phyloP scores from a whole-genome alignment of 441 rosid genomes.

The Francoa sonchifolia region DNA sequence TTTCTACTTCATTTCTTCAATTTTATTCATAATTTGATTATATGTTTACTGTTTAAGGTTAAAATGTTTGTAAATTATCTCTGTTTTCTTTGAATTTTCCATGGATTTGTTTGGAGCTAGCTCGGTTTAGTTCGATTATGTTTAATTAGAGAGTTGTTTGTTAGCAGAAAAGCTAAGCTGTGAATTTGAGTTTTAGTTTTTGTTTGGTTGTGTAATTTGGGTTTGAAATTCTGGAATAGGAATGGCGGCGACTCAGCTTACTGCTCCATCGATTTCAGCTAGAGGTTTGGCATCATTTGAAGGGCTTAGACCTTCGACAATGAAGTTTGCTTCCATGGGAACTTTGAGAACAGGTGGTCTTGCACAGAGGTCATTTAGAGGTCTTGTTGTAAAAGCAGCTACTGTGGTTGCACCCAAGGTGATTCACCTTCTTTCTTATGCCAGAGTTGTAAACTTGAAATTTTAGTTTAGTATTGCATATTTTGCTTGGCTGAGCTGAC shows the following conservation, averaged over 20 bases:
- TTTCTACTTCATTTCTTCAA: too few species aligned
- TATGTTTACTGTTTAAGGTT: too few species aligned
- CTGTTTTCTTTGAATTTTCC: too few species aligned
- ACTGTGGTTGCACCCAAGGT: constrained; percentile 86
- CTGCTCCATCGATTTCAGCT: constrained; percentile 49
- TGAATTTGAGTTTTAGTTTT: too few species aligned
- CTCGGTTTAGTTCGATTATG: too few species aligned
- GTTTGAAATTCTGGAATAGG: constrained; percentile 13
- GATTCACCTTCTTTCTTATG: neutral
- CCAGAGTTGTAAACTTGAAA: neutral
- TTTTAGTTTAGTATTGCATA: neutral
- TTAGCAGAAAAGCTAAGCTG: too few species aligned
- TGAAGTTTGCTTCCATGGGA: constrained; percentile 41
- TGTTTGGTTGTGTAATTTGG: neutral
- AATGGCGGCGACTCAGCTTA: constrained; percentile 71
- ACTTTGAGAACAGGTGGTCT: constrained; percentile 26
- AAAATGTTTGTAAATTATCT: too few species aligned
- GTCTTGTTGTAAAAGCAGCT: constrained; percentile 71
- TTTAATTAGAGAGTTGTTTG: too few species aligned
- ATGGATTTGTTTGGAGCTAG: too few species aligned
- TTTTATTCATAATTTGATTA: too few species aligned
- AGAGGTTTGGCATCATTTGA: constrained; percentile 51
- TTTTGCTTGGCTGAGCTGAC: too few species aligned
- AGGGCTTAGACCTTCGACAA: constrained; percentile 51
- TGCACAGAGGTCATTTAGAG: constrained; percentile 22